A percentile compares a stretch with the other conserved stretches of the same genome.
These are phyloP conservation scores for Aureobasidium lini DNA, from an alignment of 2,329 filamentous ascomycete species.

Conservation along the genomic window DNA sequence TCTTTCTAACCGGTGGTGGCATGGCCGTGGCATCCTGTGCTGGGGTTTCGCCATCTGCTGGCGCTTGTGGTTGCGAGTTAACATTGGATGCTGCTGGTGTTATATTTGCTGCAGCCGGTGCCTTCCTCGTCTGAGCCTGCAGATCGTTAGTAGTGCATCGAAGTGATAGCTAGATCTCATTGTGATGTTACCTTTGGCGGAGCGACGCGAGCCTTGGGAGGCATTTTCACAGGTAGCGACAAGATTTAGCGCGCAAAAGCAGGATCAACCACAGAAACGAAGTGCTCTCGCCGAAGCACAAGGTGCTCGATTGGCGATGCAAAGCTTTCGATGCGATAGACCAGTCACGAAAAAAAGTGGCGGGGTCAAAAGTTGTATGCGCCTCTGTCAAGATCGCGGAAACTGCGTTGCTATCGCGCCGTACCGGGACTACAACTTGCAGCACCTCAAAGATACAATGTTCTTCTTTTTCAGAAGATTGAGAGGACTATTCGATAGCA, in stretches of 20 bases:
- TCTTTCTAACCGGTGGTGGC: slow-evolving; percentile 5
- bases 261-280: background rate
- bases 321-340: slow-evolving; percentile 10
- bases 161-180: background rate
- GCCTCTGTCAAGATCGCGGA: background rate
- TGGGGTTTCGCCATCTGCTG: background rate
- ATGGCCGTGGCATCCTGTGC: slow-evolving; percentile 3
- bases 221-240: background rate
- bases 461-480: slow-evolving; percentile 8
- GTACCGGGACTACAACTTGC: background rate
- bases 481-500: background rate
- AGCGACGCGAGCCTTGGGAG: slow-evolving; percentile 12
- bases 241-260: background rate
- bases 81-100: background rate
- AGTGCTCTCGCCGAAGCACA: slow-evolving; percentile 5
- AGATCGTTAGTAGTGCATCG: background rate
- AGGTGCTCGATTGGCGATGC: background rate
- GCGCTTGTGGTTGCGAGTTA: background rate
- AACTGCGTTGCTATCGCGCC: background rate
- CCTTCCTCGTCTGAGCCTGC: slow-evolving; percentile 12
- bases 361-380: slow-evolving; percentile 13
- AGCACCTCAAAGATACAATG: background rate
- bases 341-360: slow-evolving; percentile 15
- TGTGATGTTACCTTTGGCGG: slow-evolving; percentile 4
- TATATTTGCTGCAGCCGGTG: slow-evolving; percentile 10